Evolutionary conservation across 140 eudicot genomes (phyloP).

Genomic region (Stevia rebaudiana): DNA sequence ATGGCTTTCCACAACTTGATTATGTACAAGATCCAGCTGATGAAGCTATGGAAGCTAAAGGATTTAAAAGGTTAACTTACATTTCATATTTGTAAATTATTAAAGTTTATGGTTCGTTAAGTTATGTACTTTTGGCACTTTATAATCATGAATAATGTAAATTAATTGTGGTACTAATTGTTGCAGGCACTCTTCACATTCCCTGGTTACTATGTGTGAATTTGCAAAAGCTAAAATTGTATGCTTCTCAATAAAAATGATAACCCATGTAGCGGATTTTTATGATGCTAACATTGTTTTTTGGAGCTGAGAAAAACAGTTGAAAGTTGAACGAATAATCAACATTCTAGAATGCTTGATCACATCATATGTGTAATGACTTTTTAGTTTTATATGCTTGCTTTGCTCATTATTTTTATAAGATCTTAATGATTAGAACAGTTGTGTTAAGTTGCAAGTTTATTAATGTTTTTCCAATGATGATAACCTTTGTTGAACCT

Average conservation of each 20-base stretch:
- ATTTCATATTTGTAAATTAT: not conserved
- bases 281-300: not conserved
- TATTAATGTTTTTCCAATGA: no score
- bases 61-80: slow-evolving; percentile 45
- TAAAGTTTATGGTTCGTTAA: not conserved
- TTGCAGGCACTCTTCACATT: slow-evolving; percentile 75
- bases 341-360: not conserved
- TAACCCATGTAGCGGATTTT: not conserved
- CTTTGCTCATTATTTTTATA: not conserved
- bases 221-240: not conserved
- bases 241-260: not conserved
- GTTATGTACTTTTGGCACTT: not conserved
- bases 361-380: slow-evolving; percentile 1
- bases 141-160: slow-evolving; percentile 11
- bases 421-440: no score
- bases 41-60: slow-evolving; percentile 39
- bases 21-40: slow-evolving; percentile 31
- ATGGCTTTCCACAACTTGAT: slow-evolving; percentile 32
- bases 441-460: no score
- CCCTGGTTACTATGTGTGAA: no score
- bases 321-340: not conserved
- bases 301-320: slow-evolving; percentile 6
- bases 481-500: no score
- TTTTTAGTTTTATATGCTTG: not conserved
- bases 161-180: slow-evolving; percentile 11